Conservation (phyloP, 1,139 yeast genomes). For the Candida dubliniensis region DNA sequence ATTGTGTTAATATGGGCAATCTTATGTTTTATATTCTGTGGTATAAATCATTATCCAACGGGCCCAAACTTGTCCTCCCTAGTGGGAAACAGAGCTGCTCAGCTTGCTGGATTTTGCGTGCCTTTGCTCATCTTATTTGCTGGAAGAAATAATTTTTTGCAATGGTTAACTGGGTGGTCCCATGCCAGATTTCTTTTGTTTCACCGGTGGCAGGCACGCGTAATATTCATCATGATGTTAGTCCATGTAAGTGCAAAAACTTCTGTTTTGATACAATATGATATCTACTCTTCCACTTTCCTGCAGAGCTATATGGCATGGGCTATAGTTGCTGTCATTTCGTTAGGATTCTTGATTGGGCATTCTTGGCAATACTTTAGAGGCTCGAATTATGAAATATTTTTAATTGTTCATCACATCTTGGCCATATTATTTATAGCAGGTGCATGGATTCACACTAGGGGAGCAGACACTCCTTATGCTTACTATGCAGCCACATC, state of each 20-base stretch:
- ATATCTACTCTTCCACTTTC: constrained; percentile 28
- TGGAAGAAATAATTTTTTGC: constrained; percentile 27
- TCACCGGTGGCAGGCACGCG: constrained; percentile 28
- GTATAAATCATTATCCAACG: constrained; percentile 15
- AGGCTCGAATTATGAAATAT: constrained; percentile 55
- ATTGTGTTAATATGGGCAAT: constrained; percentile 13
- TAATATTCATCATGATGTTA: constrained; percentile 16
- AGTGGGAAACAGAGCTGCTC: constrained; percentile 27
- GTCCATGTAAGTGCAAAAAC: constrained; percentile 19
- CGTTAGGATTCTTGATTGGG: constrained; percentile 37
- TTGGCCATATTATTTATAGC: constrained; percentile 51
- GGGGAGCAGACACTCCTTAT: constrained; percentile 10
- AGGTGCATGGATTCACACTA: constrained; percentile 56
- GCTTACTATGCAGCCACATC: constrained; percentile 21
- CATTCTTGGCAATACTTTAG: constrained; percentile 39
- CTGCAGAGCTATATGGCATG: constrained; percentile 35
- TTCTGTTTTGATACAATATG: constrained; percentile 2
- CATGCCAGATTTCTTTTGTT: constrained; percentile 20
- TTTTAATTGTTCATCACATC: constrained; percentile 52
- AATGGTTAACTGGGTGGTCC: constrained; percentile 27
- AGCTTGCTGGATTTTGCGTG: constrained; percentile 19
- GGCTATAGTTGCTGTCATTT: constrained; percentile 49
- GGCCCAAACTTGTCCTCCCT: constrained; percentile 16
- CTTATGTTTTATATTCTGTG: constrained; percentile 14
- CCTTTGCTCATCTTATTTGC: constrained; percentile 26